Percentiles rank a stretch among this genome's conserved stretches.
These are phyloP conservation scores for Nemania serpens DNA, from an alignment of 2,329 filamentous ascomycete genomes.

Conservation along the genomic window DNA sequence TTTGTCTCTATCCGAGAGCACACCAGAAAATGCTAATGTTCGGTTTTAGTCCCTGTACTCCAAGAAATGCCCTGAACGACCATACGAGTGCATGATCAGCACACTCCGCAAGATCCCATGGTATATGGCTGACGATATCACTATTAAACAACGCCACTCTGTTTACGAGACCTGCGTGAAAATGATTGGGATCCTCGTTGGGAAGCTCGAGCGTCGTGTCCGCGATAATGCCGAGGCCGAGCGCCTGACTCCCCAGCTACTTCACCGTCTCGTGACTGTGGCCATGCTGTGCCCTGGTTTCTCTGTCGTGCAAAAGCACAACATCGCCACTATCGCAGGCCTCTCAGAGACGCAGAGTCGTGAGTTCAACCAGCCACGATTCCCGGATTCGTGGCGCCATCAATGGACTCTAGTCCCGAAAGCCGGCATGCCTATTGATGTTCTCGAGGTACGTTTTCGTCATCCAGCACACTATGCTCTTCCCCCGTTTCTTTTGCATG, in stretches of 20 bases:
- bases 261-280: constrained; percentile 56
- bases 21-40: not conserved
- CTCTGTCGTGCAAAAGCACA: constrained; percentile 64
- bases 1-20: constrained; percentile 29
- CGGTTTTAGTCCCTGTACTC: constrained; percentile 60
- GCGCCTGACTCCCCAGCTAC: constrained; percentile 57
- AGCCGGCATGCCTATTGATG: constrained; percentile 53
- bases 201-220: constrained; percentile 46
- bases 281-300: constrained; percentile 65
- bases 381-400: constrained; percentile 55
- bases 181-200: constrained; percentile 53
- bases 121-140: constrained; percentile 61
- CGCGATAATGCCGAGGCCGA: constrained; percentile 24
- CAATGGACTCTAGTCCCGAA: constrained; percentile 58
- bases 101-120: constrained; percentile 67
- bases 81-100: constrained; percentile 69
- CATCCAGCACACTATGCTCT: not conserved
- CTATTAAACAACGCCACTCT: constrained; percentile 58
- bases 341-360: constrained; percentile 44
- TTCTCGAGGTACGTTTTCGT: constrained; percentile 57
- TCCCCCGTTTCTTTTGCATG: not conserved
- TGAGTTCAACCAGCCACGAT: constrained; percentile 53
- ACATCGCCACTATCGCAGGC: constrained; percentile 52
- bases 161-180: constrained; percentile 57
- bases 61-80: constrained; percentile 64